Base-by-base conservation (phyloP, 805 yeast species). In the Starmerella khaoyaiensis region DNA sequence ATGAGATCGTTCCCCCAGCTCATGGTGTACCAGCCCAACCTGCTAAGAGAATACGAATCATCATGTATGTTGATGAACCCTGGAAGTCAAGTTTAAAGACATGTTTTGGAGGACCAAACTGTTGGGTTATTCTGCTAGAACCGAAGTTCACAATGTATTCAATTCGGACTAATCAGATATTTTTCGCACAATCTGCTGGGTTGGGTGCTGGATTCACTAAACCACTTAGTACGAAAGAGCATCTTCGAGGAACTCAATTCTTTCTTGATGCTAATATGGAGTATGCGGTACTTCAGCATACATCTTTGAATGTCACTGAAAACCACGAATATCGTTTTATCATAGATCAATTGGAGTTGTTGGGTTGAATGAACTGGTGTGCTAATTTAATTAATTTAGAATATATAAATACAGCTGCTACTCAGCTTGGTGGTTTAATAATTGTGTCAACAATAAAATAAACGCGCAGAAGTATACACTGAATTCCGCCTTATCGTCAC, bases 201-300 rank as follows among this genome's bases (percentile, higher is more conserved):
- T 57, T 86, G 10, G 95, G 94, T 0, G 69, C 82, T 52, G 97
- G 97, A 0, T 59, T 67, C 31, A 63, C 65, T 21, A 26, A 28
- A 44, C 17, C 43, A 30, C 35, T 41, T 68, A 46, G 54, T 57
- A 3, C 80, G 86, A 0, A 21, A 15, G 24, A 35, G 21, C 8
- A 20, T 23, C 5, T 34, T 12, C 9, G 21, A 17, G 95, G 94
- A 0, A 78, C 74, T 50, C 79, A 82, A 2, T 58, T 87, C 12
- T 77, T 90, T 0, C 56, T 87, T 2, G 95, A 86, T 42, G 67
- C 76, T 7, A 69, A 76, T 19, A 61, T 87, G 47, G 95, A 87
- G 56, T 78, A 75, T 59, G 94, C 78, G 0, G 73, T 72, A 1
- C 83, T 87, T 51, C 63, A 95, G 35, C 78, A 81, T 15, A 3